These are phyloP conservation scores for Silene conica DNA, from an alignment of 148 eudicot genomes.

Conservation along the genomic window DNA sequence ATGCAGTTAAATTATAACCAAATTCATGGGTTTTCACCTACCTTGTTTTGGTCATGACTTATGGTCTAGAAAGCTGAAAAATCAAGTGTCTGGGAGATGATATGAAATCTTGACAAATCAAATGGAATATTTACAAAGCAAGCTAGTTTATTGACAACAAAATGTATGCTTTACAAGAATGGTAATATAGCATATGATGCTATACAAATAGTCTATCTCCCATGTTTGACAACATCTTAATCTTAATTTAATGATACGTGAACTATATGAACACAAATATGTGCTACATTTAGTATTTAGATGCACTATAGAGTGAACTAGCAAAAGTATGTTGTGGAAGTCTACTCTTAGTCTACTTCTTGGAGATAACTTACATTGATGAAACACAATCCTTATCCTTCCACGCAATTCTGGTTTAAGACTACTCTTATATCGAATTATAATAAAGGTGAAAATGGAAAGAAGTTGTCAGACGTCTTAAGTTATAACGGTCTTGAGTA, in stretches of 20 bases:
- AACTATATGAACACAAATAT: not conserved
- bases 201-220: not conserved
- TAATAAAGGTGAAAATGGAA: too few species aligned
- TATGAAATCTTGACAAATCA: not conserved
- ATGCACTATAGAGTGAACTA: not conserved
- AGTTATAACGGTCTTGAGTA: too few species aligned
- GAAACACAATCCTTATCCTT: conserved; percentile 3
- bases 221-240: not conserved
- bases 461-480: too few species aligned
- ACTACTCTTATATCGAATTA: too few species aligned
- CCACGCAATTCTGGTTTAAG: too few species aligned
- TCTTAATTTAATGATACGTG: not conserved
- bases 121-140: not conserved
- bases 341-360: not conserved
- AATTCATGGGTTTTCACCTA: too few species aligned
- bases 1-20: not conserved
- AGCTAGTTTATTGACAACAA: not conserved
- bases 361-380: conserved; percentile 1
- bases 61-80: not conserved
- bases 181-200: not conserved
- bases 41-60: too few species aligned
- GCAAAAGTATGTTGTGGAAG: conserved; percentile 1
- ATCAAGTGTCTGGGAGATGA: not conserved
- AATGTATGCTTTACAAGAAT: not conserved
- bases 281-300: not conserved